phyloP scores from a whole-genome alignment of 2,329 filamentous ascomycete genomes.

The Amauroascus verrucosus region DNA sequence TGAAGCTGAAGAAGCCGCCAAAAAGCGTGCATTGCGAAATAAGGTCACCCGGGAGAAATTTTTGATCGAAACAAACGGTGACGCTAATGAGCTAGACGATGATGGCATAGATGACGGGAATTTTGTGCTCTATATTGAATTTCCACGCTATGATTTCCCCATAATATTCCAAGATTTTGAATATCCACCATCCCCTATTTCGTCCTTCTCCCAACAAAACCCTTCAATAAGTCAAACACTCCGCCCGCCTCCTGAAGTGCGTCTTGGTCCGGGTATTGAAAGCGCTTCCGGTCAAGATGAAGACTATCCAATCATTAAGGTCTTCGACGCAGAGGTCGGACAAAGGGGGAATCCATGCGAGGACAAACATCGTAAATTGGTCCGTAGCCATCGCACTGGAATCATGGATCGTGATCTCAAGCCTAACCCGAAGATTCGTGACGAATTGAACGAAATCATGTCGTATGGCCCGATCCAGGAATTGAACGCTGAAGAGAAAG shows the following conservation, averaged over 20 bases:
- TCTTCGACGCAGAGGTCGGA: conserved; percentile 90
- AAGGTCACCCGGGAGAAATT: conserved; percentile 27
- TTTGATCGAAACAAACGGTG: conserved; percentile 24
- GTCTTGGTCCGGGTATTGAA: conserved; percentile 81
- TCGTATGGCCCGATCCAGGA: conserved; percentile 86
- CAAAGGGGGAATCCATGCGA: conserved; percentile 87
- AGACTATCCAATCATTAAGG: conserved; percentile 56
- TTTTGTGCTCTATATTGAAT: conserved; percentile 79
- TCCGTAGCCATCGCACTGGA: conserved; percentile 86
- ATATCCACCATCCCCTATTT: conserved; percentile 75
- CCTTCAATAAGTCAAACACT: conserved; percentile 58
- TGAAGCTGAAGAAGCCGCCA: conserved; percentile 53
- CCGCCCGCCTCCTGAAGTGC: conserved; percentile 77
- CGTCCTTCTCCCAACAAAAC: conserved; percentile 56
- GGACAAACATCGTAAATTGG: conserved; percentile 82
- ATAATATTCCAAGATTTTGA: conserved; percentile 92
- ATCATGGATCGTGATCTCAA: conserved; percentile 90
- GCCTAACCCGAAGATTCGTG: conserved; percentile 88
- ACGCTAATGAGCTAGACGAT: conserved; percentile 21
- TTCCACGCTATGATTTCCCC: conserved; percentile 90
- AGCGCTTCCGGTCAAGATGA: conserved; percentile 45
- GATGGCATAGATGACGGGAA: conserved; percentile 45
- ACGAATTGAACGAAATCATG: conserved; percentile 85
- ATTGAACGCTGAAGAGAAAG: conserved; percentile 81
- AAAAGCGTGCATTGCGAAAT: conserved; percentile 42